Base-by-base conservation (phyloP, 306 rosid genomes). In the Potentilla sterilis region DNA sequence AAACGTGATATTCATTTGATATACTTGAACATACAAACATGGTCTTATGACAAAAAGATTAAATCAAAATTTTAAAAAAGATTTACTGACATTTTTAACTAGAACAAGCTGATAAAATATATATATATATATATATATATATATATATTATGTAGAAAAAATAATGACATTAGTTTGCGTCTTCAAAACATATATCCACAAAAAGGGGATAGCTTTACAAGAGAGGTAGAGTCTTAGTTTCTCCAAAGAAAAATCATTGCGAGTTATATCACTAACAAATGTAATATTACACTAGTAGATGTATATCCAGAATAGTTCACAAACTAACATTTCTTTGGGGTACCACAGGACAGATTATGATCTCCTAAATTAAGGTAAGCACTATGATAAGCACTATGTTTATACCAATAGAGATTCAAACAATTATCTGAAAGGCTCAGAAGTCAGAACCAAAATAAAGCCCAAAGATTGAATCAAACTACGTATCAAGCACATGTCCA, bases 381-480 rank as follows among this genome's bases (percentile, higher is more conserved):
- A 46, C 14, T 37, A 37, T 3, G 40, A 37, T 37, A 37, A 37
- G 3, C 40, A 37, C 43, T 32, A 62, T 42, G 48, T 73, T 21
- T 59, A 47, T 49, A 43, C 24, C 58, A 16, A 5, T 46, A 41
- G 34, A 49, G 19, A 76, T 9, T 57, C 16, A 22, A 59, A 21
- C 44, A 49, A 57, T 28, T 63, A 38, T 35, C 69, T 32, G 54
- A 57, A 41, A 15, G 54, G 4, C 41, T 44, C 34, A 12, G 43
- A 21, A 34, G 40, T 44, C 34, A 12, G 43, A 35, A 34, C 61
- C 73, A 43, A 74, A 51, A 44, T 34, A 37, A 46, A 21, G 40
- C 40, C 48, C 18, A 38, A 19, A 24, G 35, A 79, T 32, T 40
- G 58, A 42, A 34, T 54, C 18, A 43, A 73, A 52, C 65, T 79